phyloP scores from a whole-genome alignment of 768 basidiomycete species.

The Pleurotus tuber-regium region DNA sequence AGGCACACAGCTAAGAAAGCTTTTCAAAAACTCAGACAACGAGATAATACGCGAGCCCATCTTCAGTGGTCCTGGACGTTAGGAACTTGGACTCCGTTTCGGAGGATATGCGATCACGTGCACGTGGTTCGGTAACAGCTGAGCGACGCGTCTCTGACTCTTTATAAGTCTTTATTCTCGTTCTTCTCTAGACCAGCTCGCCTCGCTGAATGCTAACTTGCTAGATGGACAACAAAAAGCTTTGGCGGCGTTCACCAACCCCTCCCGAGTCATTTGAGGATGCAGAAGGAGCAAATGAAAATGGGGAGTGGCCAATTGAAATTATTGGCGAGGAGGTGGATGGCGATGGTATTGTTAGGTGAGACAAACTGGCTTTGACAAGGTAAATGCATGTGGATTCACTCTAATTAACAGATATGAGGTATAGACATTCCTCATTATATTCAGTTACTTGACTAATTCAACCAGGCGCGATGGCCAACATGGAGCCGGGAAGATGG shows the following conservation, averaged over 20 bases:
- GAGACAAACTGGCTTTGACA: constrained; percentile 13
- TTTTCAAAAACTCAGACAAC: constrained; percentile 47
- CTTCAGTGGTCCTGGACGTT: too few species aligned
- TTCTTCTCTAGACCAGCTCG: background rate
- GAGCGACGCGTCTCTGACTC: too few species aligned
- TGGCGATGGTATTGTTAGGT: constrained; percentile 27
- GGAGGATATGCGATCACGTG: background rate
- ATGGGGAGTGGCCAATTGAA: constrained; percentile 28
- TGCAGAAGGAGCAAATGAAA: constrained; percentile 24
- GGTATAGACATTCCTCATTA: constrained; percentile 22
- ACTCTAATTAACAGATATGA: constrained; percentile 25
- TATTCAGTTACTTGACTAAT: too few species aligned
- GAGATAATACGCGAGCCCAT: constrained; percentile 32
- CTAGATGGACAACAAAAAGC: background rate
- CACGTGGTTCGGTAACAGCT: too few species aligned
- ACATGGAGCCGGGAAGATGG: constrained; percentile 50
- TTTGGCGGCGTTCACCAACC: constrained; percentile 9
- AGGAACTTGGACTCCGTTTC: constrained; percentile 13
- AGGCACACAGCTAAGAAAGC: constrained; percentile 45
- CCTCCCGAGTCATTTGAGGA: constrained; percentile 12
- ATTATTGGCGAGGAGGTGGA: constrained; percentile 42
- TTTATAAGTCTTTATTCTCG: background rate
- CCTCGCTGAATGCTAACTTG: background rate
- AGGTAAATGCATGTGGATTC: background rate
- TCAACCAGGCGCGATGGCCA: constrained; percentile 55